Conservation (phyloP, 352 stramenopile genomes). For the Phytopythium chamaehyphon region DNA sequence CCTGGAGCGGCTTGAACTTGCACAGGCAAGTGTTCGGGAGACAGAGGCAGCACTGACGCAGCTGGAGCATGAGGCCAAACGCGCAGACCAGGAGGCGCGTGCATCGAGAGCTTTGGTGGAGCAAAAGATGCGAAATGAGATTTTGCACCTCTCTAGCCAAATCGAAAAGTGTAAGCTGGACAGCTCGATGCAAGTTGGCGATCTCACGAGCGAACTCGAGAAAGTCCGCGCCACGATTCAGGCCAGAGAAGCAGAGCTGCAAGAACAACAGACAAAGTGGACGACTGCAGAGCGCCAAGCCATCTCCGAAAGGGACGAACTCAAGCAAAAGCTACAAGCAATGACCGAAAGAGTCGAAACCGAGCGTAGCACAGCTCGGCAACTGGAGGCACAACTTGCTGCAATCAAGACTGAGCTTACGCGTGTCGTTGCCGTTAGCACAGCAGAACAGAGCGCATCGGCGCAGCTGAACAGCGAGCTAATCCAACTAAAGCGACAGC, state of each 20-base stretch:
- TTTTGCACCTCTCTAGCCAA: conserved; percentile 53
- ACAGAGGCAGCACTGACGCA: conserved; percentile 12
- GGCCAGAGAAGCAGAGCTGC: conserved; percentile 33
- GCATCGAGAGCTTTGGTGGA: conserved; percentile 34
- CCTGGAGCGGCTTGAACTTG: background rate
- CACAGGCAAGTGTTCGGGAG: conserved; percentile 14
- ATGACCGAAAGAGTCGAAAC: conserved; percentile 34
- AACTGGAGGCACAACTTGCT: conserved; percentile 43
- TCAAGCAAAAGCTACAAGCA: conserved; percentile 51
- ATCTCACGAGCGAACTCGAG: conserved; percentile 26
- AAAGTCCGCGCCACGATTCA: conserved; percentile 26
- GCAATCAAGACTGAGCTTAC: conserved; percentile 43
- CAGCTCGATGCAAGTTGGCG: conserved; percentile 25
- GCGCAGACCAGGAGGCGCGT: conserved; percentile 26
- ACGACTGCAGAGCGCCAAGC: conserved; percentile 27
- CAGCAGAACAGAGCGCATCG: conserved; percentile 28
- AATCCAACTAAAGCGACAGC: conserved; percentile 51
- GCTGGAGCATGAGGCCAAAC: conserved; percentile 9
- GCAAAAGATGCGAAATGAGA: conserved; percentile 64
- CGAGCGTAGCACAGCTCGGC: conserved; percentile 25
- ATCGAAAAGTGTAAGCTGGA: conserved; percentile 43
- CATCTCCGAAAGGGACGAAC: conserved; percentile 36
- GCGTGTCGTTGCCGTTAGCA: conserved; percentile 25
- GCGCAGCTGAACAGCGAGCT: conserved; percentile 43
- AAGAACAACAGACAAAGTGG: conserved; percentile 30